Percentiles rank a stretch among this genome's conserved stretches.
phyloP scores from a whole-genome alignment of 2,329 filamentous ascomycete species.

The Stagonosporopsis vannaccii region DNA sequence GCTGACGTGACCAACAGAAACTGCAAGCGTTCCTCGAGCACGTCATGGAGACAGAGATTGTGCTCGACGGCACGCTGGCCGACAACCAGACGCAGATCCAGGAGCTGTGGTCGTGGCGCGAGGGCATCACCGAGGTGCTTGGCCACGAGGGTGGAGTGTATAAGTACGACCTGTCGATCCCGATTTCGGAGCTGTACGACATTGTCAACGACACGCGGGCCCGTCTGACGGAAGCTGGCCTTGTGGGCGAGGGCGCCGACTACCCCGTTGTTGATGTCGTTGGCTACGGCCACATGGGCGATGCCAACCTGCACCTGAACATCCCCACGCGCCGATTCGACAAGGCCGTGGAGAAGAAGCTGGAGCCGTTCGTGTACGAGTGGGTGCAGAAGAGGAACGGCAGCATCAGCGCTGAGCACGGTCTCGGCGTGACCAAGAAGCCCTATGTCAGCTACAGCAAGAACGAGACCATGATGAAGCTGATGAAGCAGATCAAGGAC shows the following conservation, averaged over 20 bases:
- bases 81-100: slow-evolving; percentile 91
- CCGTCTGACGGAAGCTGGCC: slow-evolving; percentile 74
- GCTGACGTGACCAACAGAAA: slow-evolving; percentile 66
- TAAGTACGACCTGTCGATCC: slow-evolving; percentile 98
- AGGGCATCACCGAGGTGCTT: slow-evolving; percentile 88
- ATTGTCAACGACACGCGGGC: slow-evolving; percentile 85
- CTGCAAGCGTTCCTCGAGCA: slow-evolving; percentile 88
- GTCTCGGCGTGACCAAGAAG: slow-evolving; percentile 93
- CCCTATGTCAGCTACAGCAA: slow-evolving; percentile 93
- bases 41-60: slow-evolving; percentile 86
- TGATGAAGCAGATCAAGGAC: slow-evolving; percentile 96
- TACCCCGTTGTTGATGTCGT: slow-evolving; percentile 88
- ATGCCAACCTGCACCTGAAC: slow-evolving; percentile 94
- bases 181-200: slow-evolving; percentile 83
- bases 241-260: slow-evolving; percentile 75
- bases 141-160: slow-evolving; percentile 94
- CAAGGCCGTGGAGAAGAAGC: slow-evolving; percentile 80
- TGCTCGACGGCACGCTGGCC: slow-evolving; percentile 87
- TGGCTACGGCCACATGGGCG: slow-evolving; percentile 98
- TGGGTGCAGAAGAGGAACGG: slow-evolving; percentile 90
- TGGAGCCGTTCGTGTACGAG: slow-evolving; percentile 97
- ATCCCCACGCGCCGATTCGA: slow-evolving; percentile 83
- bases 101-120: slow-evolving; percentile 88
- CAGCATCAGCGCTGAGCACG: slow-evolving; percentile 97
- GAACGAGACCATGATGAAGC: slow-evolving; percentile 80